Conservation (phyloP, 2,329 filamentous ascomycete species). For the Aspergillus neoniger region DNA sequence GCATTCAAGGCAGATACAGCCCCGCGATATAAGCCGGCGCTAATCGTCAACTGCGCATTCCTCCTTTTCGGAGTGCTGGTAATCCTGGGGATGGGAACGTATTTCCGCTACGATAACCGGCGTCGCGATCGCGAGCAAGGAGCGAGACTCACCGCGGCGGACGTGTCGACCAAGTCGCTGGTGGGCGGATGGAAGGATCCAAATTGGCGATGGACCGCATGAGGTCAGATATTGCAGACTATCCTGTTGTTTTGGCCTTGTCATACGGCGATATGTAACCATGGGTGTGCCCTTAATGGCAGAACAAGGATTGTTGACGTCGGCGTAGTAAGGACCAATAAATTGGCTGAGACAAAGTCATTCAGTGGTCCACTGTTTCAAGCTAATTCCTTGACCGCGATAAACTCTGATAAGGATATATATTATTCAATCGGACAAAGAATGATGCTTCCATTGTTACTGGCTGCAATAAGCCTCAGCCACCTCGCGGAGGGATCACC, state of each 20-base stretch:
- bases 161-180: conserved; percentile 13
- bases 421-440: no score
- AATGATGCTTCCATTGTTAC: no score
- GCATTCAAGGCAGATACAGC: conserved; percentile 15
- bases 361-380: no score
- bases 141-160: conserved; percentile 10
- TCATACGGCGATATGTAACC: not conserved
- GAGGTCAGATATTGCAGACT: not conserved
- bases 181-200: conserved; percentile 14
- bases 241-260: no score
- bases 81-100: conserved; percentile 11
- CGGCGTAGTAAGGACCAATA: no score
- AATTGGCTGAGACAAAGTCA: no score
- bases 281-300: not conserved
- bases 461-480: not conserved
- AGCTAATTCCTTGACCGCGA: not conserved
- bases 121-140: conserved; percentile 12
- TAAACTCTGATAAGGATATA: not conserved
- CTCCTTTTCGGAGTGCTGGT: conserved; percentile 10
- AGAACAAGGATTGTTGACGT: no score
- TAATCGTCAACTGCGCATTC: conserved; percentile 16
- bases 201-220: conserved; percentile 16
- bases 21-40: conserved; percentile 12
- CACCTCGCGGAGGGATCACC: not conserved
- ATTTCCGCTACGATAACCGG: conserved; percentile 15